phyloP scores from a whole-genome alignment of 2,329 filamentous ascomycete species.

The Penicillium fuscoglaucum region DNA sequence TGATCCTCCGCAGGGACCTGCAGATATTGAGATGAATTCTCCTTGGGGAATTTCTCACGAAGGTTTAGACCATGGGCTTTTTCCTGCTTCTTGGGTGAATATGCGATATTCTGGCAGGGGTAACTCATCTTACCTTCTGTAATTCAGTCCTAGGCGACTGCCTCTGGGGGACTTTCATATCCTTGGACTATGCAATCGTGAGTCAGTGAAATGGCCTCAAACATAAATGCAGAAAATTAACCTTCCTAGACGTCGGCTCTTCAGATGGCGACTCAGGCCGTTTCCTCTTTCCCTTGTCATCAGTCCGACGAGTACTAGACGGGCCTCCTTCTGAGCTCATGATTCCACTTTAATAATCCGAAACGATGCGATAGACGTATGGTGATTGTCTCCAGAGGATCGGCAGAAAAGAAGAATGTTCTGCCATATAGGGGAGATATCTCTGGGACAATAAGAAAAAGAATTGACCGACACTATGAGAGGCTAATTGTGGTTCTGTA shows the following conservation, averaged over 20 bases:
- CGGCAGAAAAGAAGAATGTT: too few relatives aligned
- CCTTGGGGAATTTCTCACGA: background rate
- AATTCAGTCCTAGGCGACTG: background rate
- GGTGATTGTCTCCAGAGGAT: background rate
- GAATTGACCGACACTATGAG: background rate
- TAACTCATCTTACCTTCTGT: background rate
- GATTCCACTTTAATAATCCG: too few relatives aligned
- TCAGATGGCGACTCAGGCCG: background rate
- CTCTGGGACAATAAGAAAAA: background rate
- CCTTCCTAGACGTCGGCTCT: background rate
- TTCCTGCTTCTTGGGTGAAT: background rate
- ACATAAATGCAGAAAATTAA: background rate
- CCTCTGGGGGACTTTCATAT: background rate
- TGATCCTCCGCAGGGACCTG: too few relatives aligned
- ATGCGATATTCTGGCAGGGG: background rate
- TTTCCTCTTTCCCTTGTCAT: background rate
- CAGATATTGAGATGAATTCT: background rate
- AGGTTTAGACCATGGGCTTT: too few relatives aligned
- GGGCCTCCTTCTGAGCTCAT: background rate
- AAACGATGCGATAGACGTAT: background rate
- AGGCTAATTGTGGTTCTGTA: background rate
- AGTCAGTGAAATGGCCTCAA: background rate
- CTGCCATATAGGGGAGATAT: fast-evolving
- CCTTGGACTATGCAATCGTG: background rate
- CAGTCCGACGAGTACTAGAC: background rate